Base-by-base conservation (phyloP, 2,329 filamentous ascomycete species). In the Exophiala alcalophila region DNA sequence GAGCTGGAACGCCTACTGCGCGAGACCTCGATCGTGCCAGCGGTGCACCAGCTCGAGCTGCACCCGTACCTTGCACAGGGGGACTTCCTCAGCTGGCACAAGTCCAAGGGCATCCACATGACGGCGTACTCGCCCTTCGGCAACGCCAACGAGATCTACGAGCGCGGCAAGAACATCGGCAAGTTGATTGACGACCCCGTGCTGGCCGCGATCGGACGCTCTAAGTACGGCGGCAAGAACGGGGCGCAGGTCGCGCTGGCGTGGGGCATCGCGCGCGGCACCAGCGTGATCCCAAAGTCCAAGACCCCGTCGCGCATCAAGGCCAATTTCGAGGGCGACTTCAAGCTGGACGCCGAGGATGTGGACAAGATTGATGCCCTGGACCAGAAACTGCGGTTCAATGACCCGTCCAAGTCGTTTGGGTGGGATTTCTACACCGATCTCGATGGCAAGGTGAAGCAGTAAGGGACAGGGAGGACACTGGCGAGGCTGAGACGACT, bases 371-470 rank as follows among this genome's bases (percentile, higher is more conserved):
- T 80, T 37, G 64, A 69, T 26, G 56, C 49, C 0, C 65, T 82
- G 14, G 77, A 83, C 57, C 78, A 74, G 64, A 81, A 81, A 61
- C 31, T 80, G 52, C 65, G 80, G 28, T 81, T 83, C 57, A 83
- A 81, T 42, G 78, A 83, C 57, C 71, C 77, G 4, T 74, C 69
- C 29, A 63, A 57, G 5, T 65, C 62, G 15, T 83, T 82, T 63
- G 71, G 76, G 3, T 77, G 72, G 60, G 64, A 77, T 5, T 80
- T 81, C 52, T 83, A 77, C 52, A 53, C 58, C 1, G 78, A 79
- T 59, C 55, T 82, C 41, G 79, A 82, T 38, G 78, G 78, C 3
- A 59, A 58, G 39, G 34, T 44, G 31, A 59, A 55, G 28, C n/a
- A n/a, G n/a, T n/a, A n/a, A n/a, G n/a, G n/a, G n/a, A n/a, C n/a